Evolutionary conservation across 2,329 filamentous ascomycete species (phyloP), one percentile per base, ranked within the genome.

Genomic region (Ophiocordyceps camponoti-floridani): DNA sequence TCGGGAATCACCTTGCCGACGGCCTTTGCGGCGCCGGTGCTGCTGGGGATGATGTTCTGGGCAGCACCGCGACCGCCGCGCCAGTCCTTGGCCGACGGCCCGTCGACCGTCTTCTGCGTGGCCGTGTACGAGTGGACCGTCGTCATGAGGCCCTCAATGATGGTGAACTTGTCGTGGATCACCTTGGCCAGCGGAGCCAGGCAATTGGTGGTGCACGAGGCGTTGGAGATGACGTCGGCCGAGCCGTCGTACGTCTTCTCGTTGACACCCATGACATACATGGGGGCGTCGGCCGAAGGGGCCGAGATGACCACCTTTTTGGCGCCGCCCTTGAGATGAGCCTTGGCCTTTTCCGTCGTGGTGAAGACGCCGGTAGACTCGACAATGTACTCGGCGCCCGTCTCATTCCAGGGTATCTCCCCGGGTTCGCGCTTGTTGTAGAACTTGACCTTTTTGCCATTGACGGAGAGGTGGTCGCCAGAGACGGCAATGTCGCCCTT

Each of bases 201-300:
- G 82, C 91, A 96, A 85, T 98, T 98, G 77, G 91, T 96, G 68
- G 91, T 98, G 86, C 91, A 96, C 58, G 91, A 96, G 59, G 91
- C 91, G 76, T 98, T 98, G 73, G 91, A 96, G 73, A 96, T 85
- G 67, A 98, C 82, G 59, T 86, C 73, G 67, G 91, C 77, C 65
- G 84, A 84, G 65, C 82, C 80, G 68, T 84, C 89, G 82, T 96
- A 96, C 59, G 69, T 75, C 67, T 88, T 77, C 72, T 96, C 75
- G 79, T 96, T 98, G 74, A 98, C 91, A 66, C 91, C 91, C 81
- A 95, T 93, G 65, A 98, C 91, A 79, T 93, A 98, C 91, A 98
- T 98, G 65, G 89, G 89, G 62, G 91, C 91, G 73, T 98, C 91
- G 56, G 84, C 82, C 51, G 85, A 93, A 60, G 85, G 85, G 61